Base-by-base conservation (phyloP, 2,329 filamentous ascomycete genomes). In the Beauveria medogensis region DNA sequence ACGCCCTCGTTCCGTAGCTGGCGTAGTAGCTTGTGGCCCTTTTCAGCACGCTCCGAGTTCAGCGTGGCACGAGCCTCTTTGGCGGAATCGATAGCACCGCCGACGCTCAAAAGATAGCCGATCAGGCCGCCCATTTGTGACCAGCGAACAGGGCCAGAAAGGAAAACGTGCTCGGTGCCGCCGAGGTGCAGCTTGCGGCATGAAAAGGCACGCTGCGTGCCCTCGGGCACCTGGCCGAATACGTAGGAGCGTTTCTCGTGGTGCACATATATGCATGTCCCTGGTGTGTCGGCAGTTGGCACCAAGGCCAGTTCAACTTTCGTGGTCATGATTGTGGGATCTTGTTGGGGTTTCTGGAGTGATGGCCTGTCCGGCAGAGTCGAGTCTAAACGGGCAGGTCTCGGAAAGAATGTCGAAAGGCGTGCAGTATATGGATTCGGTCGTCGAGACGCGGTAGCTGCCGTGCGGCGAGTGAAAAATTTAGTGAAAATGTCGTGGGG, bases 261-360 rank as follows among this genome's bases (percentile, higher is more conserved):
- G 70, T 93, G 87, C 7, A 99, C 78, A 43, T 91, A 71, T 37
- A 97, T 73, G 55, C 84, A 83, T 2, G 91, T 90, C 59, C 93
- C 93, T 1, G 87, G 84, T 22, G 92, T 96, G 74, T 99, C 94
- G 62, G 88, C 88, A 66, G 93, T 94, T 16, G 93, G 93, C 62
- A 89, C 89, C 20, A 87, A 89, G 64, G 93, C 73, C 67, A 97
- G 76, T 72, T 95, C 87, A 61, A 92, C 79, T 68, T 79, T 85
- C 70, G 82, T 88, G 67, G 86, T 81, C 92, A 96, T 96, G 64
- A 65, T 71, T 60, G 58, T 62, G 53, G 24, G 59, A 24, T 58
- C 60, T 77, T 41, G 16, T 37, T 9, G 14, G 37, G 9, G n/a
- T n/a, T 40, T 14, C 22, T 9, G 43, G 47, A 3, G 7, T 8